Evolutionary conservation across 1,139 yeast genomes (phyloP).

Genomic region (Hanseniaspora sp.): DNA sequence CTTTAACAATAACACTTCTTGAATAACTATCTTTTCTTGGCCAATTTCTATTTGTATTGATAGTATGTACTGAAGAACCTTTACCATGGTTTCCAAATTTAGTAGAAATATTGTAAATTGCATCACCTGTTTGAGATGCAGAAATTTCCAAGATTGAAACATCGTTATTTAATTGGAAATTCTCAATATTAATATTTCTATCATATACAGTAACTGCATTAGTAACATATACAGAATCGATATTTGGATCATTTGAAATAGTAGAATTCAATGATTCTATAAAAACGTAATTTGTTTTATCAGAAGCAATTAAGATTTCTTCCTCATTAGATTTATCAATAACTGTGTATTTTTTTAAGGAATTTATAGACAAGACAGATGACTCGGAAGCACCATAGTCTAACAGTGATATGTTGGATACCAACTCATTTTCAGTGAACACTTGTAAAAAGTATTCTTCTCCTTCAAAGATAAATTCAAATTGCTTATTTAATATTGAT

Average conservation of each 20-base stretch:
- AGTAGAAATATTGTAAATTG: slow-evolving; percentile 37
- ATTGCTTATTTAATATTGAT: slow-evolving; percentile 16
- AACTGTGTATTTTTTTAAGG: slow-evolving; percentile 3
- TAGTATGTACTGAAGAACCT: slow-evolving; percentile 36
- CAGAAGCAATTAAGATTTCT: slow-evolving; percentile 1
- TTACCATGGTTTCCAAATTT: slow-evolving; percentile 41
- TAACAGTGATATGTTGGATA: slow-evolving; percentile 19
- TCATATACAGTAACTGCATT: slow-evolving; percentile 4
- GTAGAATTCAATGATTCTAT: slow-evolving; percentile 7
- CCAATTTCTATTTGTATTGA: slow-evolving; percentile 23
- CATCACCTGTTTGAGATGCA: slow-evolving; percentile 38
- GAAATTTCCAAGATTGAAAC: slow-evolving; percentile 24
- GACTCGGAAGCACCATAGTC: slow-evolving; percentile 19
- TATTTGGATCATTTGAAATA: not conserved
- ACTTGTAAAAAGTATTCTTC: slow-evolving; percentile 15
- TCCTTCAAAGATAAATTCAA: slow-evolving; percentile 16
- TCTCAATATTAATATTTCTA: not conserved
- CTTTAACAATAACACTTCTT: slow-evolving; percentile 18
- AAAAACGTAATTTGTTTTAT: slow-evolving; percentile 17
- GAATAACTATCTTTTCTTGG: slow-evolving; percentile 17
- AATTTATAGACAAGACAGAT: slow-evolving; percentile 12
- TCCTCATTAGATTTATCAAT: not conserved
- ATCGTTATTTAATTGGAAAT: not conserved
- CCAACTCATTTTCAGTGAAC: slow-evolving; percentile 11
- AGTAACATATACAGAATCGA: slow-evolving; percentile 16